phyloP scores from a whole-genome alignment of 805 yeast genomes.

The Saccharomycopsis guyanensis region DNA sequence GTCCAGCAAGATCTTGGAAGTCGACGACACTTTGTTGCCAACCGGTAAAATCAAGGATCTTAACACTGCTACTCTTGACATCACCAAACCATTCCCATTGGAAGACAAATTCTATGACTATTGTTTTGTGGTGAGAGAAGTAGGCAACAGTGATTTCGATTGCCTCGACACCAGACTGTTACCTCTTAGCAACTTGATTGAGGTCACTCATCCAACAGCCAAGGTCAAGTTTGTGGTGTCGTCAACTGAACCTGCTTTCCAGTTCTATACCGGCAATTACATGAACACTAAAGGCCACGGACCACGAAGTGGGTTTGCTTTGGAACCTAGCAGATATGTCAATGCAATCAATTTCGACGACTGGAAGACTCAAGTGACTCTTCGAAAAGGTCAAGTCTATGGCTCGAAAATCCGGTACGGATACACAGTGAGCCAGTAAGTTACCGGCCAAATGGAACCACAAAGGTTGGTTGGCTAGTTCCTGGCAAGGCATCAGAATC shows the following conservation, averaged over 20 bases:
- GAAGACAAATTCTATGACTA: conserved; percentile 37
- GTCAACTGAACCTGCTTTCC: conserved; percentile 62
- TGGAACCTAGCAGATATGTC: conserved; percentile 54
- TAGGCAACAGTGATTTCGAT: conserved; percentile 24
- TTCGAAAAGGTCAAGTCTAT: conserved; percentile 43
- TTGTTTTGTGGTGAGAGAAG: conserved; percentile 33
- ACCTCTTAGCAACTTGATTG: conserved; percentile 32
- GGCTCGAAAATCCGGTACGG: conserved; percentile 35
- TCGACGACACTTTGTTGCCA: conserved; percentile 34
- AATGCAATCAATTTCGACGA: conserved; percentile 42
- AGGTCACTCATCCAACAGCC: conserved; percentile 39
- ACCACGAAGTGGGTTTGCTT: conserved; percentile 46
- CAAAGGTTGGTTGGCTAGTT: no score
- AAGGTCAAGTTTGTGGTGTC: conserved; percentile 34
- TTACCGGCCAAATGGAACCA: no score
- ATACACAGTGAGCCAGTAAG: no score
- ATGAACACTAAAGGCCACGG: conserved; percentile 30
- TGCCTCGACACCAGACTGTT: conserved; percentile 41
- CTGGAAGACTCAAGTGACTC: conserved; percentile 43
- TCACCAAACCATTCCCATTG: conserved; percentile 24
- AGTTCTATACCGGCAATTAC: conserved; percentile 55
- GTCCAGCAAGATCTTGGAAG: conserved; percentile 35
- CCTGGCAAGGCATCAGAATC: no score
- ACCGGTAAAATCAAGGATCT: conserved; percentile 37
- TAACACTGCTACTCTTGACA: conserved; percentile 21